These are phyloP conservation scores for Cladosporium sp. DNA, from an alignment of 2,329 filamentous ascomycete species.

Conservation along the genomic window DNA sequence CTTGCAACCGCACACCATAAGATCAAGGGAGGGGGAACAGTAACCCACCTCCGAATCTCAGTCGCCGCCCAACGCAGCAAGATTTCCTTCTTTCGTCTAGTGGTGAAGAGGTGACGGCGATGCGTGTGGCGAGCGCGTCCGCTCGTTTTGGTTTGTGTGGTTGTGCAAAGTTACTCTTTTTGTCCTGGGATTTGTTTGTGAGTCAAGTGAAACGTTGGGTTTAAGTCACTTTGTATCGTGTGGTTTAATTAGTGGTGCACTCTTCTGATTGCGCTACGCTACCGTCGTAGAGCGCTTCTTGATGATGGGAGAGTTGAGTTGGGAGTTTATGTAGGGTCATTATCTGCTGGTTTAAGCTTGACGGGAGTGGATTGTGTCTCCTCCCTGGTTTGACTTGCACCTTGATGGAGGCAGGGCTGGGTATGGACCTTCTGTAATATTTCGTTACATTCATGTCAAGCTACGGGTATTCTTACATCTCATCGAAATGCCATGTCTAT, in stretches of 20 bases:
- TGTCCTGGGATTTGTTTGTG: not conserved
- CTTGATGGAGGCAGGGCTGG: not conserved
- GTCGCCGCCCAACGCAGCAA: not conserved
- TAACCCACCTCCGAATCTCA: not conserved
- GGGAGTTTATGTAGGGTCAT: not conserved
- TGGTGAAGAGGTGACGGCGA: not conserved
- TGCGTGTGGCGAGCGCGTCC: not conserved
- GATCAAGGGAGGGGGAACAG: not conserved
- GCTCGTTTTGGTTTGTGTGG: not conserved
- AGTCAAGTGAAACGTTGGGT: not conserved
- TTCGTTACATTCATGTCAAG: slow-evolving; percentile 9
- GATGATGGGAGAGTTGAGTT: not conserved
- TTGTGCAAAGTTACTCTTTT: not conserved
- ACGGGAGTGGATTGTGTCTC: not conserved
- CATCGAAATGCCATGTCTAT: slow-evolving; percentile 22
- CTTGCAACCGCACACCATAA: not conserved
- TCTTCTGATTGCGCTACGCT: not conserved
- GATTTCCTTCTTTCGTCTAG: no score
- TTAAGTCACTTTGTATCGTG: not conserved
- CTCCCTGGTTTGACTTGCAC: no score
- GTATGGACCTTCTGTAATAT: no score
- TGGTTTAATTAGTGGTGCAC: not conserved
- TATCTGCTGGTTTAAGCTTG: not conserved
- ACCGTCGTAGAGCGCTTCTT: not conserved
- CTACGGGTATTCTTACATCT: slow-evolving; percentile 4